phyloP scores from a whole-genome alignment of 2,329 filamentous ascomycete species.

The Aspergillus quadrilineatus region DNA sequence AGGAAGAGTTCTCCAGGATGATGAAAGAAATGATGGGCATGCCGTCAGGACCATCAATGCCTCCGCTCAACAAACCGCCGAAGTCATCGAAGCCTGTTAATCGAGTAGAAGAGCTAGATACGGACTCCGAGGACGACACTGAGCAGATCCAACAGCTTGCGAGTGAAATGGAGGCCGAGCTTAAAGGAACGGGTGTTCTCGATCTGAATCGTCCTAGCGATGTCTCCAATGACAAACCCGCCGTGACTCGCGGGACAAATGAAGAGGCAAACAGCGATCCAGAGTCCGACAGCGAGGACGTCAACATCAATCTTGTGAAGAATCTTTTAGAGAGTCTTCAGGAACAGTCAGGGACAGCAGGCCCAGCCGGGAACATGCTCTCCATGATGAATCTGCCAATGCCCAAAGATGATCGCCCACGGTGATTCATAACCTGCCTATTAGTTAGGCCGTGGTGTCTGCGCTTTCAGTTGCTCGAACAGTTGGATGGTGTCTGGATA shows the following conservation, averaged over 20 bases:
- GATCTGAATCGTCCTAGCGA: conserved; percentile 35
- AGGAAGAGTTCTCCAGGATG: conserved; percentile 78
- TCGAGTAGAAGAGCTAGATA: conserved; percentile 51
- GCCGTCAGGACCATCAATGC: conserved; percentile 48
- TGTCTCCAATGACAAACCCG: conserved; percentile 17
- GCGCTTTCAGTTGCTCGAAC: too few relatives aligned
- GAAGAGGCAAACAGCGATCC: conserved; percentile 22
- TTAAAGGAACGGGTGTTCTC: conserved; percentile 47
- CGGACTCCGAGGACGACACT: conserved; percentile 57
- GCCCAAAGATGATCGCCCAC: conserved; percentile 67
- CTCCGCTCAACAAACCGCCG: conserved; percentile 22
- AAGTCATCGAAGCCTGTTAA: conserved; percentile 24
- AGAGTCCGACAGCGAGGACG: conserved; percentile 58
- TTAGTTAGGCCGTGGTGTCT: too few relatives aligned
- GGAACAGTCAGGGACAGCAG: conserved; percentile 78
- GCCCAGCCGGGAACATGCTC: conserved; percentile 83
- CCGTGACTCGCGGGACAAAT: conserved; percentile 32
- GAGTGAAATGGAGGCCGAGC: conserved; percentile 49
- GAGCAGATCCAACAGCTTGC: conserved; percentile 52
- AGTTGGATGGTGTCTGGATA: too few relatives aligned
- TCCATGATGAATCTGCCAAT: conserved; percentile 80
- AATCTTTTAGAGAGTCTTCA: conserved; percentile 94
- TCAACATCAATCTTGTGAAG: conserved; percentile 83
- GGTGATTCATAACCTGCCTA: conserved; percentile 3
- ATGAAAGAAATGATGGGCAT: conserved; percentile 91